Conservation (phyloP, 441 rosid genomes). For the Theobroma grandiflorum region DNA sequence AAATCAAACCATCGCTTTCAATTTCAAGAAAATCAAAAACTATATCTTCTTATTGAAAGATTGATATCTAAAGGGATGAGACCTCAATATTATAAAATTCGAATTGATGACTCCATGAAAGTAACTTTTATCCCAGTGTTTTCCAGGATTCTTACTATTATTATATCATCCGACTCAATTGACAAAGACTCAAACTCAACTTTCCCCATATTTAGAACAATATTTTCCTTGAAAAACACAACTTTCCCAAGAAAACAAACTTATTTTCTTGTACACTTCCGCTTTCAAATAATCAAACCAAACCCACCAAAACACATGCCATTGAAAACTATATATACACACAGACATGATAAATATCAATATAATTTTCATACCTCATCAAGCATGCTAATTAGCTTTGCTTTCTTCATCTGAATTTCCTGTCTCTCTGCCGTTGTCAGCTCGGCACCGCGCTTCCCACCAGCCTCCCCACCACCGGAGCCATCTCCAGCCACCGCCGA, state of each 20-base stretch:
- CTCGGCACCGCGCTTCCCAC: slow-evolving; percentile 63
- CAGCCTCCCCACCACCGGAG: slow-evolving; percentile 49
- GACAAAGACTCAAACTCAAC: slow-evolving; percentile 32
- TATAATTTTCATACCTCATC: slow-evolving; percentile 72
- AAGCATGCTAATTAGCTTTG: slow-evolving; percentile 87
- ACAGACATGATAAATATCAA: slow-evolving; percentile 8
- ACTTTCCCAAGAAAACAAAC: slow-evolving; percentile 18
- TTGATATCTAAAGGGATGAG: not conserved
- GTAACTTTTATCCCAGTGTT: slow-evolving; percentile 13
- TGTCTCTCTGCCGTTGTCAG: slow-evolving; percentile 87
- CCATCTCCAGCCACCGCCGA: slow-evolving; percentile 57
- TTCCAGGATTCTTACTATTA: not conserved
- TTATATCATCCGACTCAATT: slow-evolving; percentile 29
- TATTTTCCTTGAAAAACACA: slow-evolving; percentile 20
- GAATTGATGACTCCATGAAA: slow-evolving; percentile 16
- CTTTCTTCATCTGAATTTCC: slow-evolving; percentile 98
- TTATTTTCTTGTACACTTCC: slow-evolving; percentile 9
- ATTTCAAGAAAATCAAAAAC: not conserved
- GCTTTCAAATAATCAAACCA: slow-evolving; percentile 1
- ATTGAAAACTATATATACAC: not conserved
- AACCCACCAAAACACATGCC: slow-evolving; percentile 18
- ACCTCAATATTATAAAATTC: not conserved
- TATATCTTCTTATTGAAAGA: not conserved
- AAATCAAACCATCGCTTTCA: not conserved
- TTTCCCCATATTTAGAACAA: slow-evolving; percentile 1